Evolutionary conservation across 331 rosid species (phyloP), one percentile per base, ranked within the genome.

Genomic region (Acacia concinna): DNA sequence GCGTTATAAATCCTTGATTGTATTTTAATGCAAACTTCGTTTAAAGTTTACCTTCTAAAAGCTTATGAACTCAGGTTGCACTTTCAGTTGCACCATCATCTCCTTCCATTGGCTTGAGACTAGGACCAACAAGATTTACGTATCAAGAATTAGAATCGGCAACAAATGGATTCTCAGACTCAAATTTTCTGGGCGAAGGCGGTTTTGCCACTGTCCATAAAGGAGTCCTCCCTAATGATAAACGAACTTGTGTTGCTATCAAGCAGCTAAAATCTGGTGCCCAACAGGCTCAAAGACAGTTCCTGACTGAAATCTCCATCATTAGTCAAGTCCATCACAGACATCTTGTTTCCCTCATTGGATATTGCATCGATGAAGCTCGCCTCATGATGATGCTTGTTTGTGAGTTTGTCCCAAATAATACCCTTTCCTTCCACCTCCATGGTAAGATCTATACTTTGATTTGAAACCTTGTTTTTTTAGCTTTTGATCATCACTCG

Each of bases 331-430:
- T 92, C 38, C 97, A 92, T 83, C 96, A 92, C 71, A 86, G 89
- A 56, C 90, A 92, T 68, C 97, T 92, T 40, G 97, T 92, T 81
- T 87, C 93, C 13, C 78, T 92, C 31, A 90, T 90, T 78, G 97
- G 97, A 63, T 83, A 78, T 71, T 90, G 95, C 86, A 71, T 76
- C 30, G 77, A 87, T 68, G 90, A 88, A 43, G 46, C 51, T 51
- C 88, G 74, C 1, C 25, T 3, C 49, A 88, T 89, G 85, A 57
- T 2, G 64, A 60, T 92, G 86, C 96, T 92, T 80, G 88, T 92
- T 69, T 92, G 89, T 46, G 97, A 92, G 79, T 90, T 86, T 27
- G 89, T 92, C 46, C 54, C 91, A 21, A 89, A 92, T 38, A 5
- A 43, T 11, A 90, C 95, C 2, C 35, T 92, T 71, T 88, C 86